phyloP scores from a whole-genome alignment of 495 filamentous ascomycete genomes.

The Cryomyces antarcticus region DNA sequence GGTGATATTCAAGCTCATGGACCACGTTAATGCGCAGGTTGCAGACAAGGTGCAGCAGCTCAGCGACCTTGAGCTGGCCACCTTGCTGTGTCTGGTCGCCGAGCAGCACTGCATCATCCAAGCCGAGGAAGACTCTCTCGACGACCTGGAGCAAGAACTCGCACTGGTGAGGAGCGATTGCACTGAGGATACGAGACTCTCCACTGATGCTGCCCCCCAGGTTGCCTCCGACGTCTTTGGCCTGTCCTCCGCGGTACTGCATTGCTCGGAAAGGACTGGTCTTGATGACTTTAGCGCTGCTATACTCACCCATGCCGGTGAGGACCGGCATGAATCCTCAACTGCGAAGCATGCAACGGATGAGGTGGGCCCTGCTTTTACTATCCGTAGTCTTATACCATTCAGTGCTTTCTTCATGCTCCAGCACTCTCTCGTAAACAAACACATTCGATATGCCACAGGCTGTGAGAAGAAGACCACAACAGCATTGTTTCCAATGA shows the following conservation, averaged over 20 bases:
- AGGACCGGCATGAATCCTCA: neutral
- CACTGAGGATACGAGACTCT: neutral
- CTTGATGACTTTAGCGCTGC: slow-evolving; percentile 60
- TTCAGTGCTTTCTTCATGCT: neutral
- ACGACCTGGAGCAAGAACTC: slow-evolving; percentile 50
- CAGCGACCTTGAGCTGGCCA: slow-evolving; percentile 75
- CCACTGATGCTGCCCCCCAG: slow-evolving; percentile 16
- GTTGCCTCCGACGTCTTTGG: slow-evolving; percentile 51
- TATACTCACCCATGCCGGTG: slow-evolving; percentile 31
- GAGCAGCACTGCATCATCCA: slow-evolving; percentile 78
- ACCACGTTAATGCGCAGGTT: slow-evolving; percentile 13
- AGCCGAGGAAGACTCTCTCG: slow-evolving; percentile 37
- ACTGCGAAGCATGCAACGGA: neutral
- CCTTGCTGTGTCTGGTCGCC: slow-evolving; percentile 56
- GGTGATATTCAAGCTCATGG: neutral
- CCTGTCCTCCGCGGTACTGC: slow-evolving; percentile 41
- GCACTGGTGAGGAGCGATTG: slow-evolving; percentile 32
- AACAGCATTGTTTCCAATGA: too few relatives aligned
- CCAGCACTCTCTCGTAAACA: too few relatives aligned
- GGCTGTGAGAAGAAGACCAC: too few relatives aligned
- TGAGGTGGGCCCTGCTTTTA: neutral
- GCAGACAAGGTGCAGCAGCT: slow-evolving; percentile 47
- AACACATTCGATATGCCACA: too few relatives aligned
- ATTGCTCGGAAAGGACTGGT: slow-evolving; percentile 50
- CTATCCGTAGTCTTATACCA: neutral